Percentiles rank a stretch among this genome's conserved stretches.
Evolutionary conservation across 2,329 filamentous ascomycete species (phyloP).

Genomic region (Colletotrichum sansevieriae): DNA sequence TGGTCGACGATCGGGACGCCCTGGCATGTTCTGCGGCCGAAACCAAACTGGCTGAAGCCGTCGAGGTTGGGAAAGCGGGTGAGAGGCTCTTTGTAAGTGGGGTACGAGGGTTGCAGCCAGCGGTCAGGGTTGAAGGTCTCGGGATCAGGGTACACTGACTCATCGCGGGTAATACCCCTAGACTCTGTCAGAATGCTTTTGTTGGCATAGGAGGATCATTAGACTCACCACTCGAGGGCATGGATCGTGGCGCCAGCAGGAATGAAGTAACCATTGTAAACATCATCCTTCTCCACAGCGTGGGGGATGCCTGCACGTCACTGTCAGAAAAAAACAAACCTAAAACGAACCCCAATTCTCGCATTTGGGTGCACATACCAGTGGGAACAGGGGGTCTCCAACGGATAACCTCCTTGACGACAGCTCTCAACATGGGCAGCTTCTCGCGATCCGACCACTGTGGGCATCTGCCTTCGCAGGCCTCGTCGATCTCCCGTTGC

Average conservation of each 20-base stretch:
- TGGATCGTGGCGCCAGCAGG: constrained; percentile 65
- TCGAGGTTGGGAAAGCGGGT: constrained; percentile 54
- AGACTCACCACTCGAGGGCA: constrained; percentile 48
- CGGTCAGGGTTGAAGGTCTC: constrained; percentile 56
- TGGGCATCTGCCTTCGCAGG: constrained; percentile 57
- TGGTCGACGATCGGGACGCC: constrained; percentile 58
- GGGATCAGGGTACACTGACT: constrained; percentile 53
- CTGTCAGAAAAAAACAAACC: constrained; percentile 5
- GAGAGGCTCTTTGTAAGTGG: constrained; percentile 57
- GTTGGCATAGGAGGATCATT: no score
- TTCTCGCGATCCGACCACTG: constrained; percentile 54
- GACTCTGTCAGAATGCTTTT: constrained; percentile 45
- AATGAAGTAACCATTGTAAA: constrained; percentile 66
- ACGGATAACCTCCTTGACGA: constrained; percentile 61
- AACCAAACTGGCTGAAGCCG: constrained; percentile 64
- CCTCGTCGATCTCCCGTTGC: constrained; percentile 56
- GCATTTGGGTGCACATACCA: constrained; percentile 48
- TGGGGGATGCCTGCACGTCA: constrained; percentile 60
- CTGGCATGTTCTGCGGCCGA: constrained; percentile 64
- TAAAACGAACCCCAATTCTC: background rate
- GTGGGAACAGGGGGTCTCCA: constrained; percentile 68
- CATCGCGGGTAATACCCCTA: constrained; percentile 60
- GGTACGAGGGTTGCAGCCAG: constrained; percentile 54
- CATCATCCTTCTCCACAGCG: constrained; percentile 62
- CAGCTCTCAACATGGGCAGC: constrained; percentile 55